phyloP scores from a whole-genome alignment of 768 basidiomycete species.

The Russula olivacea region DNA sequence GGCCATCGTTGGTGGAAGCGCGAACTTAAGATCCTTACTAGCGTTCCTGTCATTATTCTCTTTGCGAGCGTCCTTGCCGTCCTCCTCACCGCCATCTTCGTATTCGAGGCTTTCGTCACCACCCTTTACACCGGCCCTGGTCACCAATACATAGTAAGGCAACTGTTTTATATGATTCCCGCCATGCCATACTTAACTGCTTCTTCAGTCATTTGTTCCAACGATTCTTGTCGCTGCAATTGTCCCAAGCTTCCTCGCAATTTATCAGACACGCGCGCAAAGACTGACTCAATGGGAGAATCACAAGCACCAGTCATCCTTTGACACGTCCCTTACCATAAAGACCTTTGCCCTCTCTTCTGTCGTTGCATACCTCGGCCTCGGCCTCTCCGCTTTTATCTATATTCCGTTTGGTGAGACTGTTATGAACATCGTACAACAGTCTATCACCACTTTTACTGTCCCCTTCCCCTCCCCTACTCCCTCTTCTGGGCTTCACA shows the following conservation, averaged over 20 bases:
- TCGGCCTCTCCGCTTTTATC: conserved; percentile 88
- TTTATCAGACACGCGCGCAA: conserved; percentile 65
- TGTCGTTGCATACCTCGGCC: conserved; percentile 87
- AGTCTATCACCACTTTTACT: conserved; percentile 24
- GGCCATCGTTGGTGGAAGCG: conserved; percentile 68
- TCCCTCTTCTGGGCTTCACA: conserved; percentile 22
- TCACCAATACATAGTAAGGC: conserved; percentile 65
- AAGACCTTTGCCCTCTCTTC: conserved; percentile 89
- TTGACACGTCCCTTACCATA: conserved; percentile 74
- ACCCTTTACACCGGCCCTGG: conserved; percentile 87
- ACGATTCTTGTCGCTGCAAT: conserved; percentile 77
- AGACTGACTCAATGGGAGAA: conserved; percentile 87
- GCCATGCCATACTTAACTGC: background rate
- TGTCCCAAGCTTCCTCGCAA: conserved; percentile 70
- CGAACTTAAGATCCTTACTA: conserved; percentile 60
- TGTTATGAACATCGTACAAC: conserved; percentile 56
- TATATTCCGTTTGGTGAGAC: conserved; percentile 91
- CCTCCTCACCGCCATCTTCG: conserved; percentile 74
- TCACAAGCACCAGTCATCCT: conserved; percentile 71
- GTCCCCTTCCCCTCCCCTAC: background rate
- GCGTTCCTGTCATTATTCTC: conserved; percentile 63
- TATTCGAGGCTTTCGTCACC: conserved; percentile 87
- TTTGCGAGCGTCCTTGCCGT: conserved; percentile 66
- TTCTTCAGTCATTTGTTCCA: conserved; percentile 62
- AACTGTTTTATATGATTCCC: background rate